These are phyloP conservation scores for Trichoderma asperelloides DNA, from an alignment of 495 filamentous ascomycete species.

Conservation along the genomic window DNA sequence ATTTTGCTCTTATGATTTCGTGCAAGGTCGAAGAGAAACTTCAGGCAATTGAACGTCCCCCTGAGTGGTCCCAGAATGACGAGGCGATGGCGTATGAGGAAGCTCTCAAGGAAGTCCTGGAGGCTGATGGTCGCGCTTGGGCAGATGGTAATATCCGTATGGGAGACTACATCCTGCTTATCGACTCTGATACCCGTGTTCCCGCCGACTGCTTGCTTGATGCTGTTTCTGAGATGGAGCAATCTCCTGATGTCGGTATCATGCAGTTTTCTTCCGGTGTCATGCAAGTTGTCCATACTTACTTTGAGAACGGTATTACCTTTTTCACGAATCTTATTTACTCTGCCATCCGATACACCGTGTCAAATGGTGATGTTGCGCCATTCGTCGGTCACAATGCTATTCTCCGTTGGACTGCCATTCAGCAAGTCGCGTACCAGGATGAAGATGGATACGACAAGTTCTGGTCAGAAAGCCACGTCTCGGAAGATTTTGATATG, in stretches of 20 bases:
- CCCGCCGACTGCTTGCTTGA: constrained; percentile 66
- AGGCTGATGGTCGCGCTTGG: constrained; percentile 63
- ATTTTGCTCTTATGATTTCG: constrained; percentile 67
- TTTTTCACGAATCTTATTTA: constrained; percentile 85
- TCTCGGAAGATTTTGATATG: constrained; percentile 84
- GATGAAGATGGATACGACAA: constrained; percentile 63
- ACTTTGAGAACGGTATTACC: constrained; percentile 69
- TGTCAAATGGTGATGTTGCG: constrained; percentile 74
- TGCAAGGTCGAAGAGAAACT: constrained; percentile 67
- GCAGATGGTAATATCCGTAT: constrained; percentile 73
- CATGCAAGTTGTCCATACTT: constrained; percentile 69
- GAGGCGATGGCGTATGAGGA: constrained; percentile 61
- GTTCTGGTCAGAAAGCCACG: constrained; percentile 76
- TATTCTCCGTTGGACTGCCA: constrained; percentile 67
- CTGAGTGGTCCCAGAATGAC: constrained; percentile 59
- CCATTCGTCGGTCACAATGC: constrained; percentile 78
- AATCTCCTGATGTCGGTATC: constrained; percentile 69
- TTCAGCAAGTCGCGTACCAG: constrained; percentile 65
- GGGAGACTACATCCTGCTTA: constrained; percentile 68
- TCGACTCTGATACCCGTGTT: constrained; percentile 75
- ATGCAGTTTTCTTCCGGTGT: constrained; percentile 75
- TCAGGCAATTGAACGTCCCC: constrained; percentile 41
- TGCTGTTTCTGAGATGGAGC: constrained; percentile 72
- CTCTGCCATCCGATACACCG: constrained; percentile 66
- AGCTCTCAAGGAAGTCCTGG: constrained; percentile 59